Evolutionary conservation across 257 asterid species (phyloP).

Genomic region (Forsythia suspensa): DNA sequence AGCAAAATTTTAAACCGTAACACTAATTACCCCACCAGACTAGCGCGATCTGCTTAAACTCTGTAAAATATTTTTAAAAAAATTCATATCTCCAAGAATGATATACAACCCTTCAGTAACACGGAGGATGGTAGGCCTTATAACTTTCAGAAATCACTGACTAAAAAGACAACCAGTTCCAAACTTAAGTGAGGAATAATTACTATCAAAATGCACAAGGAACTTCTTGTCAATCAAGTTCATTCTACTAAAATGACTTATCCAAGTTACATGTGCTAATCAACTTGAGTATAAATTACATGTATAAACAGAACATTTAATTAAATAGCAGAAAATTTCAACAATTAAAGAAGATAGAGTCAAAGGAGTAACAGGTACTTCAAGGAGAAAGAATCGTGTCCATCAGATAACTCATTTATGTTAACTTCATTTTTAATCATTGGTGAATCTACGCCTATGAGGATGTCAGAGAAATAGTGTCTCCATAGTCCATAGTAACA

Average conservation of each 20-base stretch:
- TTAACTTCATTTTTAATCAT: not conserved
- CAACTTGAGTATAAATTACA: not conserved
- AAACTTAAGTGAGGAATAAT: not conserved
- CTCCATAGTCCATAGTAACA: not conserved
- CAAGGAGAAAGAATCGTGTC: not conserved
- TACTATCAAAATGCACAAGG: not conserved
- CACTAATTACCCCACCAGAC: not conserved
- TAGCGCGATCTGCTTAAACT: not conserved
- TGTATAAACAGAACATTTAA: not conserved
- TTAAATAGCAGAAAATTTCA: not conserved
- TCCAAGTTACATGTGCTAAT: not conserved
- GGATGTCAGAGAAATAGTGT: not conserved
- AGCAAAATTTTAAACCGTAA: not conserved
- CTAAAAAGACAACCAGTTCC: not conserved
- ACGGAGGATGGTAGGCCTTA: not conserved
- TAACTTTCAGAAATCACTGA: not conserved
- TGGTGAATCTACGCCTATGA: not conserved
- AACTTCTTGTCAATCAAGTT: not conserved
- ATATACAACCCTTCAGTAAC: too few species aligned
- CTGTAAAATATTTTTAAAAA: too few species aligned
- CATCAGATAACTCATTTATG: not conserved
- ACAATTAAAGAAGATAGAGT: not conserved
- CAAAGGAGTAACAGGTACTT: not conserved
- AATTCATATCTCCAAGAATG: too few species aligned
- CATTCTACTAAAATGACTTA: not conserved